Percentiles rank a stretch among this genome's conserved stretches.
These are phyloP conservation scores for Coprinellus aureogranulatus DNA, from an alignment of 768 basidiomycete genomes.

Conservation along the genomic window DNA sequence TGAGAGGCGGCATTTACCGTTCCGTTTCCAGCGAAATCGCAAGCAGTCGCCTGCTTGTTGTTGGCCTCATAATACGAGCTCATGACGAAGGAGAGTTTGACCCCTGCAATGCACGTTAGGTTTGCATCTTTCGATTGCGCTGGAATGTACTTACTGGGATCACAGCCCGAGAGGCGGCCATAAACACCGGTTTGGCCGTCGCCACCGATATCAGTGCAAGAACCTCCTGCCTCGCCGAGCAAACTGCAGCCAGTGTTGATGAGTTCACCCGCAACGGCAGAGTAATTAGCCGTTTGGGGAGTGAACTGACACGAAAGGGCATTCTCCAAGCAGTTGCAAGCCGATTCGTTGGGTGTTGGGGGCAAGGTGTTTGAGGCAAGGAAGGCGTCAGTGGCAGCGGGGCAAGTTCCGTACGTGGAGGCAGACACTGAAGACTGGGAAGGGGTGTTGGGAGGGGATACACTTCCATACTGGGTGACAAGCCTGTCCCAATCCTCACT, in stretches of 20 bases:
- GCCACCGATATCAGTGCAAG: conserved; percentile 67
- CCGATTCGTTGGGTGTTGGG: conserved; percentile 76
- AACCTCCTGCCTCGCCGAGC: conserved; percentile 58
- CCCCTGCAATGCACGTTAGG: conserved; percentile 38
- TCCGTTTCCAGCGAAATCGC: conserved; percentile 83
- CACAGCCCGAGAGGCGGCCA: conserved; percentile 73
- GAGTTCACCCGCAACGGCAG: conserved; percentile 56
- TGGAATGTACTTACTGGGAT: conserved; percentile 59
- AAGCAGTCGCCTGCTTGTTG: conserved; percentile 57
- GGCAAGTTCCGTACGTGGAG: conserved; percentile 62
- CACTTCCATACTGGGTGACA: conserved; percentile 54
- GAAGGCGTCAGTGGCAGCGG: conserved; percentile 55
- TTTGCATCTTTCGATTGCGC: neutral
- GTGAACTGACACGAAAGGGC: conserved; percentile 74
- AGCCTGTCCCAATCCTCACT: conserved; percentile 69
- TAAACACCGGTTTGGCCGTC: conserved; percentile 76
- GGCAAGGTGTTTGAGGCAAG: conserved; percentile 70
- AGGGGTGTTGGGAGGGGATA: conserved; percentile 64
- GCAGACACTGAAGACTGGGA: conserved; percentile 36
- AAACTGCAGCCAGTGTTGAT: conserved; percentile 73
- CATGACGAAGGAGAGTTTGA: conserved; percentile 83
- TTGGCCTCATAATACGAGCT: conserved; percentile 70
- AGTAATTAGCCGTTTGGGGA: conserved; percentile 59
- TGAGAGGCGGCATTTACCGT: conserved; percentile 60
- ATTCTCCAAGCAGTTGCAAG: conserved; percentile 73